These are phyloP conservation scores for Solanum bulbocastanum DNA, from an alignment of 257 asterid species.

Conservation along the genomic window DNA sequence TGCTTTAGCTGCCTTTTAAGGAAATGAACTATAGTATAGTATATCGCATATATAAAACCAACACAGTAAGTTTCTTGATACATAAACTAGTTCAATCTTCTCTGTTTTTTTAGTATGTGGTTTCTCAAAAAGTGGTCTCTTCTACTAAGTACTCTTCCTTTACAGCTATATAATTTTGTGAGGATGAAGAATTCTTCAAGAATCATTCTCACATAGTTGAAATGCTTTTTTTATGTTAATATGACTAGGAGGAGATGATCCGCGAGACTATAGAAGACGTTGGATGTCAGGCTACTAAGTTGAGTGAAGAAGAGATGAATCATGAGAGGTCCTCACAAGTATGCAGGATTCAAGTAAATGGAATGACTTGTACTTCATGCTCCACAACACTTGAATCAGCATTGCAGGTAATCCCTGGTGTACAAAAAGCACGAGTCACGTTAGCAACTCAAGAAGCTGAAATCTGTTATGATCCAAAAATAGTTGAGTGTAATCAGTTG, in stretches of 20 bases:
- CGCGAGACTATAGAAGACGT: slow-evolving; percentile 48
- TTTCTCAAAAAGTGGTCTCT: not conserved
- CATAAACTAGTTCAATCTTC: not conserved
- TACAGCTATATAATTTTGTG: not conserved
- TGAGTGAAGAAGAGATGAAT: slow-evolving; percentile 19
- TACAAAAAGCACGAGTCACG: slow-evolving; percentile 35
- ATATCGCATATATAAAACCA: not conserved
- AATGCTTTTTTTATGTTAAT: not conserved
- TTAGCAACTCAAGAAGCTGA: slow-evolving; percentile 30
- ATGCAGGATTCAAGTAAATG: slow-evolving; percentile 34
- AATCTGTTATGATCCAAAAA: slow-evolving; percentile 35
- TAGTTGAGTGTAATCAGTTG: slow-evolving; percentile 19
- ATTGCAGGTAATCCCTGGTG: slow-evolving; percentile 33
- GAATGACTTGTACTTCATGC: slow-evolving; percentile 48
- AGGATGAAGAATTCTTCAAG: not conserved
- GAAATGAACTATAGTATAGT: not conserved
- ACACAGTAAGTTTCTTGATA: not conserved
- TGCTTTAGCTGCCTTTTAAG: not conserved
- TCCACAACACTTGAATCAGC: slow-evolving; percentile 44
- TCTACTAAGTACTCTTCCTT: not conserved
- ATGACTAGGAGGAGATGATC: slow-evolving; percentile 36
- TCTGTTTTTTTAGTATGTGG: not conserved
- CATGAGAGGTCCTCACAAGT: slow-evolving; percentile 17
- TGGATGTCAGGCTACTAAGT: slow-evolving; percentile 33
- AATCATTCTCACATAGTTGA: not conserved